Conservation (phyloP, 129 eudicot genomes). For the Centella asiatica region DNA sequence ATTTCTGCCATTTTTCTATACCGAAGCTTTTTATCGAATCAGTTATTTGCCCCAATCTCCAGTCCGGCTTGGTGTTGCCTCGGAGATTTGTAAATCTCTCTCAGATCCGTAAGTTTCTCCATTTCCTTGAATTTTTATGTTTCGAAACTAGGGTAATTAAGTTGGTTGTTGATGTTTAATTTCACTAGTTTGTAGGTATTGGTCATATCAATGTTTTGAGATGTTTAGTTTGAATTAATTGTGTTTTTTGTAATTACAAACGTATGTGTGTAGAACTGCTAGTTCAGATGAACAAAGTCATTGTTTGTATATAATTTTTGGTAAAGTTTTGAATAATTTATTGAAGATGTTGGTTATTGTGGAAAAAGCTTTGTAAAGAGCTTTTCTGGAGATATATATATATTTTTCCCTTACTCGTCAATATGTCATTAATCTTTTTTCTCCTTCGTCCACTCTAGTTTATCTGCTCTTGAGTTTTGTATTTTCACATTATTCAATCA, state of each 20-base stretch:
- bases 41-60: conserved; percentile 29
- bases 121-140: neutral
- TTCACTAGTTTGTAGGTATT: neutral
- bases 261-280: neutral
- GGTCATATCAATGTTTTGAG: neutral
- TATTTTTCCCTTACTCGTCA: neutral
- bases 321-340: neutral
- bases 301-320: no score
- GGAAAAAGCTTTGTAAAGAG: neutral
- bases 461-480: neutral
- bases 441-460: neutral
- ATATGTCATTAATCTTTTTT: neutral
- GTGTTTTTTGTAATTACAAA: no score
- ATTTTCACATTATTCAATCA: neutral
- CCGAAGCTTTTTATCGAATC: conserved; percentile 19
- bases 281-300: neutral
- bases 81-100: conserved; percentile 17
- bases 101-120: conserved; percentile 34
- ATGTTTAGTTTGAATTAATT: no score
- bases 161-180: neutral
- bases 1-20: neutral
- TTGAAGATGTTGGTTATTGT: neutral
- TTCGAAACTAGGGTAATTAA: neutral
- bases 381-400: no score
- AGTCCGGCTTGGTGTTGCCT: conserved; percentile 28